These are phyloP conservation scores for Oleoguttula mirabilis DNA, from an alignment of 495 filamentous ascomycete species.

Conservation along the genomic window DNA sequence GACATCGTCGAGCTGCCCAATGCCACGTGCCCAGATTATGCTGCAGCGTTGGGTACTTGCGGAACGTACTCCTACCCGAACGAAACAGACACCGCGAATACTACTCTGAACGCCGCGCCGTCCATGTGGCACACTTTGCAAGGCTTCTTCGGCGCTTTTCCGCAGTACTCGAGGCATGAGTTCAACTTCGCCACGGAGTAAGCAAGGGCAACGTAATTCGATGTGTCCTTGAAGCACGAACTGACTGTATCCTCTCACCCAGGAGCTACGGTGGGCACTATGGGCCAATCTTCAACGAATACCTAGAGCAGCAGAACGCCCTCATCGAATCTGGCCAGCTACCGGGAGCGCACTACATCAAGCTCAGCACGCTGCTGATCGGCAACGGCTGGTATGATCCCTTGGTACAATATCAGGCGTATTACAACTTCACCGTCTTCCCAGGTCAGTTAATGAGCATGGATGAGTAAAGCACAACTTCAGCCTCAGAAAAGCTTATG, in stretches of 20 bases:
- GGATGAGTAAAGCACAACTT: conserved; percentile 6
- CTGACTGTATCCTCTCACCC: too few relatives aligned
- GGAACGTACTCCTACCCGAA: conserved; percentile 45
- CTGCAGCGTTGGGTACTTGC: conserved; percentile 33
- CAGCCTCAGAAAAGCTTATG: background rate
- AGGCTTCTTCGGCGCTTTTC: conserved; percentile 53
- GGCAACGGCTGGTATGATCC: conserved; percentile 50
- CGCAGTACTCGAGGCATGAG: conserved; percentile 42
- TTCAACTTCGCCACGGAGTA: conserved; percentile 49
- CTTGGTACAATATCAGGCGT: conserved; percentile 47
- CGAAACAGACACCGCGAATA: conserved; percentile 39
- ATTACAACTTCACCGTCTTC: conserved; percentile 49
- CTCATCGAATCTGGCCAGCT: conserved; percentile 30
- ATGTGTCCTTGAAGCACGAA: too few relatives aligned
- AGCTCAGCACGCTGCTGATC: conserved; percentile 46
- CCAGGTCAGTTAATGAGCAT: conserved; percentile 3
- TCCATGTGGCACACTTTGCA: conserved; percentile 50
- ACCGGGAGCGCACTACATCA: conserved; percentile 35
- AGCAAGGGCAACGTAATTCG: too few relatives aligned
- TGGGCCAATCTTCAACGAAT: conserved; percentile 50
- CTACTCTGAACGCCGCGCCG: conserved; percentile 43
- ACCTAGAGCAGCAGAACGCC: conserved; percentile 54
- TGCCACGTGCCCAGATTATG: conserved; percentile 43
- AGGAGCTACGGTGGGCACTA: conserved; percentile 53
- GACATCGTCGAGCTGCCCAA: conserved; percentile 33